These are phyloP conservation scores for Colletotrichum ledebouriae DNA, from an alignment of 2,329 filamentous ascomycete species.

Conservation along the genomic window DNA sequence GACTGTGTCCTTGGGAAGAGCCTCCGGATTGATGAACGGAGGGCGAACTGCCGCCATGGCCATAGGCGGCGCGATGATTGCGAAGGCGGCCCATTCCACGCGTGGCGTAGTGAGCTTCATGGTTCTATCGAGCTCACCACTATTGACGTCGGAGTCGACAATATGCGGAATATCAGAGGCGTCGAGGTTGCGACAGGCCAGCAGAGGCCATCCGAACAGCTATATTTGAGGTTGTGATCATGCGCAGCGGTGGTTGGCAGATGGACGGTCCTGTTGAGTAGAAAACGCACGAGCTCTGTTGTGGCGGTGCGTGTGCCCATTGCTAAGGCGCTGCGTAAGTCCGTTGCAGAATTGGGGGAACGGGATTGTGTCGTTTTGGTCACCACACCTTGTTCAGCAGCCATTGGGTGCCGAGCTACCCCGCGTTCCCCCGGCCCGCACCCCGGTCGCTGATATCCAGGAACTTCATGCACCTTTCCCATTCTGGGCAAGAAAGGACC, in stretches of 20 bases:
- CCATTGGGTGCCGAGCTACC: slow-evolving; percentile 37
- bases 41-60: slow-evolving; percentile 31
- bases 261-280: slow-evolving; percentile 13
- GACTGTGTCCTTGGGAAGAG: slow-evolving; percentile 50
- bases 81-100: slow-evolving; percentile 23
- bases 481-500: slow-evolving; percentile 7
- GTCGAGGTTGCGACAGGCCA: neutral
- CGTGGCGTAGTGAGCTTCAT: slow-evolving; percentile 27
- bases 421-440: slow-evolving; percentile 32
- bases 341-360: slow-evolving; percentile 28
- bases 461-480: slow-evolving; percentile 26
- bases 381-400: slow-evolving; percentile 12
- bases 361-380: slow-evolving; percentile 10
- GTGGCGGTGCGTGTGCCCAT: slow-evolving; percentile 9
- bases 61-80: slow-evolving; percentile 1
- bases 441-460: slow-evolving; percentile 32
- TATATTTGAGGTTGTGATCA: neutral
- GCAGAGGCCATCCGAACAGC: slow-evolving; percentile 28
- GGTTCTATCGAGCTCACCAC: slow-evolving; percentile 4
- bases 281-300: slow-evolving; percentile 21
- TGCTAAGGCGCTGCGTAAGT: neutral
- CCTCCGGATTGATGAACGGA: slow-evolving; percentile 43
- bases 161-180: slow-evolving; percentile 1
- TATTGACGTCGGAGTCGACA: neutral
- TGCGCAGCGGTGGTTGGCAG: slow-evolving; percentile 3